phyloP scores from a whole-genome alignment of 768 basidiomycete genomes.

The Lactarius sp. region DNA sequence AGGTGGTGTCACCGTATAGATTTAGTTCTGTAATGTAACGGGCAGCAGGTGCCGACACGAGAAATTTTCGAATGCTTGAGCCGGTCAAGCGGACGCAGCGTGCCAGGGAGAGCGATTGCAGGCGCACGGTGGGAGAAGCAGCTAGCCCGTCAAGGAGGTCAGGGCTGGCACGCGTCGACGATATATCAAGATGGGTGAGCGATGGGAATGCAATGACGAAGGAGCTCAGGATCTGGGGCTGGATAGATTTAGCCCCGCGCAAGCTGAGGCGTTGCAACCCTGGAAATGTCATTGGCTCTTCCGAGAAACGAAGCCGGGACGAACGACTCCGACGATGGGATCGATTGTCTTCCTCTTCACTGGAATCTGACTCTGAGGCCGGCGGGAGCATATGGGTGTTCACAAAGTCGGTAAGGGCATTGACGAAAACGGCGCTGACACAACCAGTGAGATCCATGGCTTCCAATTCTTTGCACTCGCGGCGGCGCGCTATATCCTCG shows the following conservation, averaged over 20 bases:
- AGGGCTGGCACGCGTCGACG: conserved; percentile 76
- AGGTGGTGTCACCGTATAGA: conserved; percentile 86
- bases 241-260: conserved; percentile 75
- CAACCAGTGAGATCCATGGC: conserved; percentile 95
- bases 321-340: conserved; percentile 29
- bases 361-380: conserved; percentile 42
- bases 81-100: conserved; percentile 83
- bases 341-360: conserved; percentile 35
- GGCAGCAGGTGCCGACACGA: conserved; percentile 63
- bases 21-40: conserved; percentile 68
- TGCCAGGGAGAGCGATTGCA: conserved; percentile 78
- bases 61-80: conserved; percentile 67
- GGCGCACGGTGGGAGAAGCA: conserved; percentile 55
- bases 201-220: conserved; percentile 80
- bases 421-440: conserved; percentile 85
- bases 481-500: conserved; percentile 67
- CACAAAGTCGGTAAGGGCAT: conserved; percentile 81
- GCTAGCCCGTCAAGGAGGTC: conserved; percentile 69
- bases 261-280: conserved; percentile 74
- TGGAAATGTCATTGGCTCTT: conserved; percentile 59
- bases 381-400: conserved; percentile 51
- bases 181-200: conserved; percentile 50
- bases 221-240: conserved; percentile 58
- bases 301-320: conserved; percentile 36
- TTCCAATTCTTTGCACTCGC: conserved; percentile 55